Evolutionary conservation across 2,329 filamentous ascomycete genomes (phyloP).

Genomic region (Didymella segeticola): DNA sequence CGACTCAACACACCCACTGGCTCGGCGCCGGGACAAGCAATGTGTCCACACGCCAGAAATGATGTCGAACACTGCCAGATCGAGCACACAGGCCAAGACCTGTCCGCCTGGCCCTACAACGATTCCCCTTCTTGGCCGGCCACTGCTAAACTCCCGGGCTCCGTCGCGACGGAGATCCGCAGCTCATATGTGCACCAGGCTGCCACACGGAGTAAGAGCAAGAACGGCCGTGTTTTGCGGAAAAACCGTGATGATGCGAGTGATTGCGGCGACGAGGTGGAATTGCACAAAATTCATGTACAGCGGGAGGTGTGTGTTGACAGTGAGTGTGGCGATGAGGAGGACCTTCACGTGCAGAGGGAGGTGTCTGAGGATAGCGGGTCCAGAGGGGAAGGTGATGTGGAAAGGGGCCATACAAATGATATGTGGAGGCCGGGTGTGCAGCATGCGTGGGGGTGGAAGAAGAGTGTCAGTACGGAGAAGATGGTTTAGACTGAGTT

Average conservation of each 20-base stretch:
- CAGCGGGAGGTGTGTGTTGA: constrained; percentile 3
- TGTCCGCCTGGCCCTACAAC: background rate
- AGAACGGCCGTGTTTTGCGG: background rate
- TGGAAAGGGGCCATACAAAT: no score
- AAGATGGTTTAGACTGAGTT: constrained; percentile 10
- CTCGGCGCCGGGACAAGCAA: no score
- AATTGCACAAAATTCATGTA: constrained; percentile 27
- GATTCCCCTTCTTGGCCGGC: background rate
- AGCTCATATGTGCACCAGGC: background rate
- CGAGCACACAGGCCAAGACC: no score
- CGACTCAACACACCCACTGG: no score
- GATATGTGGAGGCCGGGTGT: constrained; percentile 2
- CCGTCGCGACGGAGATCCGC: constrained; percentile 17
- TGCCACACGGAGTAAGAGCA: background rate
- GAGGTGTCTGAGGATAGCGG: background rate
- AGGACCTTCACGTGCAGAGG: no score
- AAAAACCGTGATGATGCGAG: background rate
- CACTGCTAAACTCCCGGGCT: background rate
- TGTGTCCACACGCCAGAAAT: no score
- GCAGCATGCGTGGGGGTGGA: constrained; percentile 2
- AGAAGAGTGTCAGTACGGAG: constrained; percentile 12
- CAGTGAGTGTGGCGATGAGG: background rate
- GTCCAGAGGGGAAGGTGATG: constrained; percentile 5
- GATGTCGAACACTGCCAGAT: background rate
- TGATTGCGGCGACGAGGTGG: constrained; percentile 22